Conservation (phyloP, 2,329 filamentous ascomycete species). For the Calonectria honghensis region DNA sequence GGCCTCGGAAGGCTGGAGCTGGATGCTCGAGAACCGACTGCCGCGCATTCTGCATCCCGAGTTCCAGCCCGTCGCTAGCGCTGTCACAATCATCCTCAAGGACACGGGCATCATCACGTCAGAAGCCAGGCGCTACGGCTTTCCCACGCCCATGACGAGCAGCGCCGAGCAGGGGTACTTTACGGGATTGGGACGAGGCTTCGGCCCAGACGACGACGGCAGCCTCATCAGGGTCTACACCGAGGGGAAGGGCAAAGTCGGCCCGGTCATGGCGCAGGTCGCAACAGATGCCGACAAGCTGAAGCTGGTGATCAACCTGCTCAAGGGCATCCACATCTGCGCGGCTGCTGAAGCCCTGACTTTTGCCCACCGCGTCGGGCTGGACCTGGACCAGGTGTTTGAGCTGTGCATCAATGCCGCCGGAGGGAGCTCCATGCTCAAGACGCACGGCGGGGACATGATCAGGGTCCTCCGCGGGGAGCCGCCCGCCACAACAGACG, state of each 20-base stretch:
- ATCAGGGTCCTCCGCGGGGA: constrained; percentile 34
- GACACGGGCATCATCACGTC: constrained; percentile 81
- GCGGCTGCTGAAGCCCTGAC: constrained; percentile 43
- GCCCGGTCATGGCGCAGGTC: constrained; percentile 4
- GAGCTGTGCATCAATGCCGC: constrained; percentile 45
- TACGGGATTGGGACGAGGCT: constrained; percentile 74
- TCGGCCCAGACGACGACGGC: constrained; percentile 41
- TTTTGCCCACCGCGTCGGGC: constrained; percentile 43
- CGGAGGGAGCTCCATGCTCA: constrained; percentile 40
- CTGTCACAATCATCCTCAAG: constrained; percentile 76
- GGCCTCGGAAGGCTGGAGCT: constrained; percentile 71
- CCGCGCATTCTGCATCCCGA: constrained; percentile 72
- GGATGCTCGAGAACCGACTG: constrained; percentile 77
- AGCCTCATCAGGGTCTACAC: constrained; percentile 40
- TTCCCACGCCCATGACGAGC: constrained; percentile 76
- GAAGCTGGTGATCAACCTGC: constrained; percentile 36
- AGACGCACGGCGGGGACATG: constrained; percentile 34
- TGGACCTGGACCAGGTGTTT: constrained; percentile 43
- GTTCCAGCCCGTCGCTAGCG: constrained; percentile 74
- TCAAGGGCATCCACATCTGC: constrained; percentile 43
- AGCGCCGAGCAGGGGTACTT: constrained; percentile 80
- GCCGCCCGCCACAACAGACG: neutral
- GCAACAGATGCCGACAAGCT: constrained; percentile 23
- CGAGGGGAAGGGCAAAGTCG: constrained; percentile 30
- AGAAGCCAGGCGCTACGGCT: constrained; percentile 74